Evolutionary conservation across 2,329 filamentous ascomycete species (phyloP), one percentile per base, ranked within the genome.

Genomic region (Thermoascus crustaceus): DNA sequence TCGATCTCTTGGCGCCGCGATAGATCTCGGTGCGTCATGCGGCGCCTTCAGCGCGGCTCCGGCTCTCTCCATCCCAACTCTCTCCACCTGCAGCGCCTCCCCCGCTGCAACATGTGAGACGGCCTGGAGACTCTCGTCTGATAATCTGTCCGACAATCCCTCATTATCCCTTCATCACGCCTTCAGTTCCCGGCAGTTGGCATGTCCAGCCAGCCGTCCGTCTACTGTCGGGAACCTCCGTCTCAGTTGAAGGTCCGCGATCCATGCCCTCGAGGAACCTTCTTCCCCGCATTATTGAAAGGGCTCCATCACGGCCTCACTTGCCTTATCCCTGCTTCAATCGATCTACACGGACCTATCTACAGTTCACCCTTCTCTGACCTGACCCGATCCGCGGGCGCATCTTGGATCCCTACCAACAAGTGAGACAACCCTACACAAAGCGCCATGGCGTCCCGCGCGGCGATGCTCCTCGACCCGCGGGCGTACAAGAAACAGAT

Each of bases 401-500:
- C n/a, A n/a, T n/a, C n/a, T n/a, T n/a, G n/a, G n/a, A n/a, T n/a
- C n/a, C n/a, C n/a, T n/a, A n/a, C n/a, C n/a, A n/a, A n/a, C n/a
- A n/a, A n/a, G n/a, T n/a, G n/a, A n/a, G n/a, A n/a, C n/a, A n/a
- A n/a, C n/a, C n/a, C n/a, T n/a, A 9, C n/a, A 23, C 33, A 40
- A 41, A 42, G 39, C 39, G 50, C 22, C 35, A 64, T 64, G 61
- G 57, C 57, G 26, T 58, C 58, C 21, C 53, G 60, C 34, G 59
- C 65, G 21, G 61, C 60, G 26, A 55, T 66, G 53, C 55, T 68
- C 19, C 48, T 68, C 38, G 56, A 68, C 44, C 64, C 66, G 10
- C 62, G 63, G 45, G 54, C 53, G 20, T 56, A 61, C 38, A 65
- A 53, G 41, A 61, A 58, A 41, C 55, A 53, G 41, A 61, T 58